Evolutionary conservation across 2,329 filamentous ascomycete genomes (phyloP), one percentile per base, ranked within the genome.

Genomic region (Aspergillus eucalypticola): DNA sequence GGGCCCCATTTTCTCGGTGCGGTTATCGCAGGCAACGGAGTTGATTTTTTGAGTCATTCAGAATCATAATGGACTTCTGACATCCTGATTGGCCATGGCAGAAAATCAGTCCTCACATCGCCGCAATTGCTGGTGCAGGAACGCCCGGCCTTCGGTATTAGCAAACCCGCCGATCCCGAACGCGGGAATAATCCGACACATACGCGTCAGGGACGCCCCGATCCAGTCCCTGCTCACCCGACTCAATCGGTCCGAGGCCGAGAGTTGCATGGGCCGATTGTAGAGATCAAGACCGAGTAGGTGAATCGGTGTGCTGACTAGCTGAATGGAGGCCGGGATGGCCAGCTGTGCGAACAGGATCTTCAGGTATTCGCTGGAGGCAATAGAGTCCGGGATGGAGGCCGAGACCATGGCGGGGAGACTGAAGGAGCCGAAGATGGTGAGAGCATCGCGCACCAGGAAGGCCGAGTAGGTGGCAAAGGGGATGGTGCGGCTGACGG

Each of bases 151-250:
- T 51, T 75, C 73, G 4, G 82, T 83, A 76, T 96, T 96, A 11
- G 95, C 88, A 10, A 96, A 91, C 0, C 92, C 92, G 0, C 92
- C 92, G 6, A 96, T 83, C 0, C 92, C 92, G 80, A 95, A 96
- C 0, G 92, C 92, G 39, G 92, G 92, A 15, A 96, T 83, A 67
- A 96, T 96, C 60, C 92, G 83, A 65, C 90, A 90, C 76, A 96
- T 89, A 63, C 92, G 81, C 13, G 92, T 91, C 23, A 85, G 73
- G 8, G 86, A 85, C 72, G 90, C 93, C 60, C 89, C 83, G 10
- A 83, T 79, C 90, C 92, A 96, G 72, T 95, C 91, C 65, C 84
- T 82, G 61, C 84, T 80, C 13, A 96, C 84, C 52, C 85, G 83
- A 0, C 75, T 70, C 73, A 85, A 83, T 8, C 92, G 80, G 11